A percentile compares a stretch with the other conserved stretches of the same genome.
phyloP scores from a whole-genome alignment of 148 eudicot genomes.

The Cornus suecica region DNA sequence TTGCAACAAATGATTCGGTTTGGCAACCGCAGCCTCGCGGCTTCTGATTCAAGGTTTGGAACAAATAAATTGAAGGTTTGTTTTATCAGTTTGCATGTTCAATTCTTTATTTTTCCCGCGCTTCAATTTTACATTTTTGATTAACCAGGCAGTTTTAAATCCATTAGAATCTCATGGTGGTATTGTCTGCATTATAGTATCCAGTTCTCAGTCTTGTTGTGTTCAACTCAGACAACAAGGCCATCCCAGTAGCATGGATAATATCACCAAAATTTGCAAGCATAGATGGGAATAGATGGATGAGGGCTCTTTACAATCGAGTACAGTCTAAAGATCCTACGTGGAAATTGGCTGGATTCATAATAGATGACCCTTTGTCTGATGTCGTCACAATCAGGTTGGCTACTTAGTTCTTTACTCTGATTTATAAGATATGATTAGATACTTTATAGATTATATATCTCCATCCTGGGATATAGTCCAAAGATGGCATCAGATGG shows the following conservation, averaged over 20 bases:
- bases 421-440: neutral
- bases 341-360: slow-evolving; percentile 90
- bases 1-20: slow-evolving; percentile 93
- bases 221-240: slow-evolving; percentile 93
- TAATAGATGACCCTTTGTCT: slow-evolving; percentile 78
- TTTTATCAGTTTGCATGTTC: slow-evolving; percentile 7
- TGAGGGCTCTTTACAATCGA: slow-evolving; percentile 89
- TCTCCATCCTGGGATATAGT: neutral
- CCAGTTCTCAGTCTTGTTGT: slow-evolving; percentile 90
- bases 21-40: slow-evolving; percentile 76
- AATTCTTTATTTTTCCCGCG: neutral
- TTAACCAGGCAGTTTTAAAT: neutral
- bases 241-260: slow-evolving; percentile 94
- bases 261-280: slow-evolving; percentile 68
- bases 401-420: slow-evolving; percentile 8
- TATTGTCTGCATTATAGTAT: slow-evolving; percentile 47
- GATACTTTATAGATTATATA: neutral
- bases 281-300: slow-evolving; percentile 72
- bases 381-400: slow-evolving; percentile 73
- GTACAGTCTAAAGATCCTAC: slow-evolving; percentile 69
- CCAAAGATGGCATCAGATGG: slow-evolving; percentile 1
- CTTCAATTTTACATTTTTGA: neutral
- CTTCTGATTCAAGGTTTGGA: slow-evolving; percentile 79
- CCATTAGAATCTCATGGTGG: slow-evolving; percentile 4
- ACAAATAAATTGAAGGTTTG: slow-evolving; percentile 80